Base-by-base conservation (phyloP, 2,329 filamentous ascomycete species). In the Ceratocystis colombiana region DNA sequence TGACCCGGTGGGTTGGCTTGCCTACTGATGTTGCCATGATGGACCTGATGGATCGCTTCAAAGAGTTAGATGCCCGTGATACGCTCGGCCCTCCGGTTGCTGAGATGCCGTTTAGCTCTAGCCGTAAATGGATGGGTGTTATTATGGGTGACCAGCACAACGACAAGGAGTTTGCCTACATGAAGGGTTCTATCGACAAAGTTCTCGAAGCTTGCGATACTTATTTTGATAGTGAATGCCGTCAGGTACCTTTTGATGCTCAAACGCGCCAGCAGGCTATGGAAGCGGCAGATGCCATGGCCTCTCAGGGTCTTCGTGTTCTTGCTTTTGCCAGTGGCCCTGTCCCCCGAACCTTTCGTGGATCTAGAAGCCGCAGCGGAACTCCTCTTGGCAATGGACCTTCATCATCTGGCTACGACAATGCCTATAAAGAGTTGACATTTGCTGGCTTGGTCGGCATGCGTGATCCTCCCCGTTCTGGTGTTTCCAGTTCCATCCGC, bases 51-150 rank as follows among this genome's bases (percentile, higher is more conserved):
- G 95, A 99, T 76, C 84, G 85, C 28, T 94, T 96, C 73, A 88
- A 88, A 68, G 93, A 96, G 74, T 89, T 96, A 70, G 94, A 99
- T 76, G 85, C 95, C 59, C 87, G 95, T 68, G 88, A 94, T 61
- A 87, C 89, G 8, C 84, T 96, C 65, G 91, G 91, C n/a, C 82
- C 83, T 41, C 88, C 93, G 62, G 84, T 88, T 41, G 85, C 86
- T 55, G 94, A 99, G 75, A 92, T 90, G 0, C 92, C 94, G 0
- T 99, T 99, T 76, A 97, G 93, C 74, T 99, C 94, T 0, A 91
- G 96, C 73, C 84, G 93, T 67, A 99, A 99, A 76, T 99, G 93
- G 93, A 99, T 99, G 95, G 95, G 95, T 44, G 92, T 96, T 33
- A 88, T 91, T 1, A 89, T 96, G 70, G 85, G 85, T 55, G 78